Base-by-base conservation (phyloP, 371 early-diverging fungal genomes). In the Mucor lusitanicus region DNA sequence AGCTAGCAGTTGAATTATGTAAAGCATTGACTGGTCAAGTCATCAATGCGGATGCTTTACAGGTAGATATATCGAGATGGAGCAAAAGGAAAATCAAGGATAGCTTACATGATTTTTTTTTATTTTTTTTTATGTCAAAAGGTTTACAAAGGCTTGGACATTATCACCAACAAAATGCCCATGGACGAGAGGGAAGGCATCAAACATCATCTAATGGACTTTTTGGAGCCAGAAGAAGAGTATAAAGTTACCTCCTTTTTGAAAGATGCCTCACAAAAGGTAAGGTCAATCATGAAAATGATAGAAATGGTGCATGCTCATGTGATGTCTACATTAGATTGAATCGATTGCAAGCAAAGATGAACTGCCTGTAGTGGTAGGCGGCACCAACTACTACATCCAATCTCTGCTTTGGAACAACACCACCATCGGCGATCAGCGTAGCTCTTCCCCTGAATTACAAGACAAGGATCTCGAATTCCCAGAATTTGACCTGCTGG, bases 351-450 rank as follows among this genome's bases (percentile, higher is more conserved):
- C 94, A 42, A 65, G 71, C 17, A 83, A 91, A 23, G 71, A 86
- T 44, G 82, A 85, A 39, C 63, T 93, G 15, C 96, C 98, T 0
- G 91, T 98, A 4, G 78, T 98, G 12, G 98, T 97, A 0, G 99
- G 99, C 33, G 99, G 99, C 32, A 98, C 98, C 0, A 90, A 97
- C 71, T 98, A 98, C 72, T 98, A 98, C 73, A 85, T 98, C 25
- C 97, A 98, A 69, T 89, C 93, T 0, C 69, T 94, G 2, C 77
- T 98, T 23, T 98, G 93, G 90, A 79, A 87, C 28, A 87, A 91
- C 53, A 84, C 88, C 0, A 74, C 92, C n/a, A 74, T 90, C n/a
- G 75, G 58, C 6, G 48, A 27, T 19, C 59, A 70, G 0, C 55
- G 60, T 44, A 33, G 42, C 28, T 3, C 39, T 8, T 63, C 64